These are phyloP conservation scores for Phanerochaete carnosa DNA, from an alignment of 768 basidiomycete species.

Conservation along the genomic window DNA sequence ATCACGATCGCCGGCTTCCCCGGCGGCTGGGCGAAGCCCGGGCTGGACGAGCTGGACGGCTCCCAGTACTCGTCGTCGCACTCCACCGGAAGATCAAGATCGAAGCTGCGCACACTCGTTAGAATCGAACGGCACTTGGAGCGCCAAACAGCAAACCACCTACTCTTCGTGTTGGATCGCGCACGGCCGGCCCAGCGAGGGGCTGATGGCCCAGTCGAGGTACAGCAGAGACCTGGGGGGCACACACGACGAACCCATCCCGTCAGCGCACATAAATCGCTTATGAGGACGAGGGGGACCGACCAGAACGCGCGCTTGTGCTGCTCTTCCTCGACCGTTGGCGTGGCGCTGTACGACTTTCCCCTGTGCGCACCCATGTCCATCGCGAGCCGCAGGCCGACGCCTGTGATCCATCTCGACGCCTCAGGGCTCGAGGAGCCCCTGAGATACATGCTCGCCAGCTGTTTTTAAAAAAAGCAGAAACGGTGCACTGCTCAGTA, in stretches of 20 bases:
- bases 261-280: neutral
- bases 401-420: constrained; percentile 34
- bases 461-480: neutral
- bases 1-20: constrained; percentile 51
- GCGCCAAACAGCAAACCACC: constrained; percentile 22
- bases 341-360: constrained; percentile 45
- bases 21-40: constrained; percentile 58
- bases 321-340: constrained; percentile 59
- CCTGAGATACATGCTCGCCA: constrained; percentile 19
- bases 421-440: constrained; percentile 24
- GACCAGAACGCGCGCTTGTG: constrained; percentile 82
- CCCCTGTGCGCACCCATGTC: constrained; percentile 78
- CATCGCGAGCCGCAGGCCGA: constrained; percentile 44
- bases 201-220: constrained; percentile 41
- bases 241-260: no score
- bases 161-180: constrained; percentile 69
- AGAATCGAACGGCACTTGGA: neutral
- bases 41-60: constrained; percentile 39
- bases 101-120: constrained; percentile 20
- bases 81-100: constrained; percentile 70
- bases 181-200: constrained; percentile 56
- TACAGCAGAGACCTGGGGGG: constrained; percentile 38
- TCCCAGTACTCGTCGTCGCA: constrained; percentile 79
- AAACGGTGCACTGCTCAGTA: no score
- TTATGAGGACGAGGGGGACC: neutral